Conservation (phyloP, 352 stramenopile genomes). For the Elongisporangium senticosum region DNA sequence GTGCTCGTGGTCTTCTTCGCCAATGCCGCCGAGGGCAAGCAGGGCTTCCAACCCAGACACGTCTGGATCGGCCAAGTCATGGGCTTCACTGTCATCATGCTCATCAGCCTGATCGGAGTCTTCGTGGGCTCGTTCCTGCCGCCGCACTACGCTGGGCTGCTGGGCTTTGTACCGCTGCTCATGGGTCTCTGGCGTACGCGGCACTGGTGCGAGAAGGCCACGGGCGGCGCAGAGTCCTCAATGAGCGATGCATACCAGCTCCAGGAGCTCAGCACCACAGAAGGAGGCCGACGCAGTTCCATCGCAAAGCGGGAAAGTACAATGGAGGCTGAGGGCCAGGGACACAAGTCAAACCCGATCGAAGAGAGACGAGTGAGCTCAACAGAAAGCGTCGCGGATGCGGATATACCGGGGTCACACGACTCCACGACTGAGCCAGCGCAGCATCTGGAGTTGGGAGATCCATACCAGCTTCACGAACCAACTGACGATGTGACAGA, state of each 20-base stretch:
- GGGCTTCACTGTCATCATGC: constrained; percentile 79
- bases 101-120: constrained; percentile 31
- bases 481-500: background rate
- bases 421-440: too few relatives aligned
- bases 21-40: constrained; percentile 24
- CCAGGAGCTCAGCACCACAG: background rate
- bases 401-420: background rate
- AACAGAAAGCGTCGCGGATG: background rate
- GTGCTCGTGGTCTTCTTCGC: constrained; percentile 17
- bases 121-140: constrained; percentile 6
- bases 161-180: constrained; percentile 5
- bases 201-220: constrained; percentile 3
- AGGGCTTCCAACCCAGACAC: constrained; percentile 58
- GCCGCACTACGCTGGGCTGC: constrained; percentile 4
- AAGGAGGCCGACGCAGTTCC: background rate
- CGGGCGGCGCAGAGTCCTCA: background rate
- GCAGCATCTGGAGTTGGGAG: too few relatives aligned
- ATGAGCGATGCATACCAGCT: background rate
- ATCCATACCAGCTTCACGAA: too few relatives aligned
- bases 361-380: background rate
- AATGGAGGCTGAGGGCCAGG: background rate
- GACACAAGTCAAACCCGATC: background rate
- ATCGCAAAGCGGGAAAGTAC: background rate
- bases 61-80: constrained; percentile 77
- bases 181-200: constrained; percentile 8